A percentile compares a stretch with the other conserved stretches of the same genome.
These are phyloP conservation scores for Nicotiana otophora DNA, from an alignment of 257 asterid genomes.

Conservation along the genomic window DNA sequence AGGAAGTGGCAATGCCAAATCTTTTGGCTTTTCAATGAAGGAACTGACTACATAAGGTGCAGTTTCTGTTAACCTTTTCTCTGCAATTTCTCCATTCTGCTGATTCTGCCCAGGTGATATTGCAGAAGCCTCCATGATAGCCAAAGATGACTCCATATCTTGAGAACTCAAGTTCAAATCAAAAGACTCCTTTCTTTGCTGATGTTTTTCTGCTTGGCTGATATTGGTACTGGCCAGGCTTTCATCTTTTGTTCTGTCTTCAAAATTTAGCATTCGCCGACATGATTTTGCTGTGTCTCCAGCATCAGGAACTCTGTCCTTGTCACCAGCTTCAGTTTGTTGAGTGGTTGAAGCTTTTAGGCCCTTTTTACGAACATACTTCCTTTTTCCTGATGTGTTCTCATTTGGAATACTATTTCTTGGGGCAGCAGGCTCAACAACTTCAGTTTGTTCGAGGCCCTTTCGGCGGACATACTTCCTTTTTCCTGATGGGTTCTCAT, in stretches of 20 bases:
- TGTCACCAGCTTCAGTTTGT: conserved; percentile 23
- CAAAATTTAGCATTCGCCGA: conserved; percentile 59
- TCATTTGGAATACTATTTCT: conserved; percentile 28
- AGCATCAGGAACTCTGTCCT: conserved; percentile 23
- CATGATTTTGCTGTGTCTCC: conserved; percentile 41
- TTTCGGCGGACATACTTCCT: conserved; percentile 57
- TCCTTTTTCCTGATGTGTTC: conserved; percentile 46
- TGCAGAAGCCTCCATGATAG: conserved; percentile 19
- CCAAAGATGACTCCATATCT: conserved; percentile 25
- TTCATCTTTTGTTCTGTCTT: conserved; percentile 27
- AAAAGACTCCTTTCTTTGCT: conserved; percentile 26
- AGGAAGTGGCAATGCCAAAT: conserved; percentile 21
- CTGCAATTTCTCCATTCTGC: conserved; percentile 16
- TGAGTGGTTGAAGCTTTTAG: conserved; percentile 28
- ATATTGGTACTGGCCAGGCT: conserved; percentile 22
- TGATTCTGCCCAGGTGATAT: conserved; percentile 22
- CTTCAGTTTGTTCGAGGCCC: conserved; percentile 25
- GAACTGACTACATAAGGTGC: conserved; percentile 10
- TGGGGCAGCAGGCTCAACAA: conserved; percentile 29
- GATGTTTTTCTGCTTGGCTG: conserved; percentile 24
- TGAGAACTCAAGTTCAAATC: conserved; percentile 37
- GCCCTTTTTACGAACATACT: conserved; percentile 44
- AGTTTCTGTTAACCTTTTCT: conserved; percentile 20
- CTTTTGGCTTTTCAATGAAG: conserved; percentile 21
- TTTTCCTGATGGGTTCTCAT: conserved; percentile 40